A percentile compares a stretch with the other conserved stretches of the same genome.
Evolutionary conservation across 352 stramenopile genomes (phyloP).

Genomic region (Globisporangium cystogenes): DNA sequence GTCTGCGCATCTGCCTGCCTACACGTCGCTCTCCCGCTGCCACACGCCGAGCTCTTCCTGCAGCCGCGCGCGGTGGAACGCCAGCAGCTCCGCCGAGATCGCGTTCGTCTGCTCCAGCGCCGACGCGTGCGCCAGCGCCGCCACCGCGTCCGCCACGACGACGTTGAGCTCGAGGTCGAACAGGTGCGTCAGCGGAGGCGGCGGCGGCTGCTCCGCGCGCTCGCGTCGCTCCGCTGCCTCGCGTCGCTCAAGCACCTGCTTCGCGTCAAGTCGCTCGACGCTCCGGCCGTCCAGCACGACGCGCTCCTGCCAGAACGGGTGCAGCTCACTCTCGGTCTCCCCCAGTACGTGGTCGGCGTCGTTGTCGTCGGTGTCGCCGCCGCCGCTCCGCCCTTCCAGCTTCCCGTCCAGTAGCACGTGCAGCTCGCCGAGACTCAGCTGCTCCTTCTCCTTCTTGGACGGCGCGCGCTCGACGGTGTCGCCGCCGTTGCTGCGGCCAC

Average conservation of each 20-base stretch:
- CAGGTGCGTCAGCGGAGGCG: slow-evolving; percentile 14
- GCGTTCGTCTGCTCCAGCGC: slow-evolving; percentile 3
- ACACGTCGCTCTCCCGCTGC: too few species aligned
- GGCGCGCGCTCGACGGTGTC: slow-evolving; percentile 26
- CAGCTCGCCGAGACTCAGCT: slow-evolving; percentile 45
- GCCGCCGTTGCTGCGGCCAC: slow-evolving; percentile 8
- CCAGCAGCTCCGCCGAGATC: slow-evolving; percentile 15
- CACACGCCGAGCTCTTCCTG: slow-evolving; percentile 14
- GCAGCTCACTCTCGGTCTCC: background rate
- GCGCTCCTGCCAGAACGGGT: slow-evolving; percentile 38
- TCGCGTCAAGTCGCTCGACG: slow-evolving; percentile 22
- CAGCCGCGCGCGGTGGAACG: slow-evolving; percentile 14
- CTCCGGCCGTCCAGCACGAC: slow-evolving; percentile 34
- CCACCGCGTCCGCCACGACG: slow-evolving; percentile 9
- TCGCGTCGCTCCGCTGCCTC: slow-evolving; percentile 24
- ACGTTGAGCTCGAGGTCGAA: slow-evolving; percentile 21
- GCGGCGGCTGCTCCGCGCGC: slow-evolving; percentile 5
- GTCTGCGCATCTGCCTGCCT: too few species aligned
- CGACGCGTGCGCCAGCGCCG: background rate
- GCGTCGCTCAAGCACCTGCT: slow-evolving; percentile 30
- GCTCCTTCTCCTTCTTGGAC: slow-evolving; percentile 47
- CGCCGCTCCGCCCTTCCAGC: background rate
- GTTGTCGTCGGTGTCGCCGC: background rate
- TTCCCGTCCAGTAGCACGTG: slow-evolving; percentile 31
- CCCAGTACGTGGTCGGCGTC: background rate